Base-by-base conservation (phyloP, 1,139 yeast species). In the Nakaseomyces sp. region DNA sequence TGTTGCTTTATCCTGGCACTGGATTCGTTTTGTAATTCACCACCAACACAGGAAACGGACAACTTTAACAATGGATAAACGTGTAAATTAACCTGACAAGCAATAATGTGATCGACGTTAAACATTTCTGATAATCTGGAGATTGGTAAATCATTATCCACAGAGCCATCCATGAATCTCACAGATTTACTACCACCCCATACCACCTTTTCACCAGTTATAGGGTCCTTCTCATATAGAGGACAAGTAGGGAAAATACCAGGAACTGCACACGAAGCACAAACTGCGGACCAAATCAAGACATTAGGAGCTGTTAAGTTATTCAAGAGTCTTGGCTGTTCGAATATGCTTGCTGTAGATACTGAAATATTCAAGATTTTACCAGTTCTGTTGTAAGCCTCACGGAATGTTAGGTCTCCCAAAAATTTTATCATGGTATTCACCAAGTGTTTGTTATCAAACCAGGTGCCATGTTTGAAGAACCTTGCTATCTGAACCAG, bases 51-150 rank as follows among this genome's bases (percentile, higher is more conserved):
- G 45, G 83, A 64, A 1, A 80, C 73, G 0, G 89, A 79, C 25
- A 80, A 65, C 52, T 77, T 78, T 50, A 91, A 69, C 44, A 91
- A 74, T 2, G 97, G 97, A 1, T 85, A 89, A 20, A 91, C 94
- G 60, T 91, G 98, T 0, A 97, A 95, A 56, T 93, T 87, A 1
- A 91, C 98, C 64, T 91, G 97, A 44, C 95, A 89, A 0, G 96
- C 97, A 58, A 91, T 87, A 50, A 91, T 89, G 63, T 91, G 96
- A 60, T 91, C 95, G 28, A 91, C 96, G 57, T 91, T 91, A 60
- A 91, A 93, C 89, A 91, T 85, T 63, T 91, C 98, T 41, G 94
- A 84, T 15, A 91, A 69, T 54, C 96, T 73, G 1, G 94, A 74
- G 20, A 88, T 81, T 1, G 98, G 98, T 41, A 91, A 68, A 60